Evolutionary conservation across 1,284 basidiomycete genomes (phyloP).

Genomic region (Ustilago loliicola): DNA sequence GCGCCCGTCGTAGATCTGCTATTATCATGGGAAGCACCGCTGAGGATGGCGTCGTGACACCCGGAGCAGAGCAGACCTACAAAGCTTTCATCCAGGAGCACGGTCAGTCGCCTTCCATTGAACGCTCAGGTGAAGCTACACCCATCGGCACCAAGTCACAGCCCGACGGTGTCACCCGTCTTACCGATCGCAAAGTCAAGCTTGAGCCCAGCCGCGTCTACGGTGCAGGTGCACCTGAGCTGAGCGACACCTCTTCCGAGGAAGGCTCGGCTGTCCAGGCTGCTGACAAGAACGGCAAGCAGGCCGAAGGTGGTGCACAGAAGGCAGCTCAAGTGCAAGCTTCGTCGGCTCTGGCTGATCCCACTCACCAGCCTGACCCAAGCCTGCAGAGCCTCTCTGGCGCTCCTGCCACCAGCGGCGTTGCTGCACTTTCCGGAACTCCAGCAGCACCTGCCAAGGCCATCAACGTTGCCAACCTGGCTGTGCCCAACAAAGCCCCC

Average conservation of each 20-base stretch:
- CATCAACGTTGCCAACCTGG: slow-evolving; percentile 7
- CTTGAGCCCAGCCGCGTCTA: slow-evolving; percentile 52
- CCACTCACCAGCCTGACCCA: slow-evolving; percentile 40
- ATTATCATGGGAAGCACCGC: slow-evolving; percentile 15
- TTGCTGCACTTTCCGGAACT: not conserved
- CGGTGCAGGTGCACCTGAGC: slow-evolving; percentile 38
- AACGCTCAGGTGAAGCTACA: slow-evolving; percentile 26
- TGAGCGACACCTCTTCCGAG: slow-evolving; percentile 49
- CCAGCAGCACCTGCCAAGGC: slow-evolving; percentile 19
- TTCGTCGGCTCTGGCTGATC: slow-evolving; percentile 40
- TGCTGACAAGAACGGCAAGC: slow-evolving; percentile 2
- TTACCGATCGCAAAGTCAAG: slow-evolving; percentile 53
- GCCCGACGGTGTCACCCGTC: slow-evolving; percentile 34
- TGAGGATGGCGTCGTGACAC: slow-evolving; percentile 52
- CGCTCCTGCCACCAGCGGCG: slow-evolving; percentile 10
- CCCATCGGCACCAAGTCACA: slow-evolving; percentile 31
- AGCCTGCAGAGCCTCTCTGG: slow-evolving; percentile 33
- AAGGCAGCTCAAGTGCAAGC: slow-evolving; percentile 48
- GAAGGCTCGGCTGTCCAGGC: slow-evolving; percentile 35
- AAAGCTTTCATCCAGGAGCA: slow-evolving; percentile 42
- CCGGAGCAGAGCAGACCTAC: slow-evolving; percentile 56
- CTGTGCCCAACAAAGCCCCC: slow-evolving; percentile 31
- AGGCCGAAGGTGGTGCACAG: slow-evolving; percentile 35
- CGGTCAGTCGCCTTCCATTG: slow-evolving; percentile 29
- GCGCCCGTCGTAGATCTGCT: slow-evolving; percentile 27